Evolutionary conservation across 805 yeast genomes (phyloP), one percentile per base, ranked within the genome.

Genomic region (Saturnispora besseyi): DNA sequence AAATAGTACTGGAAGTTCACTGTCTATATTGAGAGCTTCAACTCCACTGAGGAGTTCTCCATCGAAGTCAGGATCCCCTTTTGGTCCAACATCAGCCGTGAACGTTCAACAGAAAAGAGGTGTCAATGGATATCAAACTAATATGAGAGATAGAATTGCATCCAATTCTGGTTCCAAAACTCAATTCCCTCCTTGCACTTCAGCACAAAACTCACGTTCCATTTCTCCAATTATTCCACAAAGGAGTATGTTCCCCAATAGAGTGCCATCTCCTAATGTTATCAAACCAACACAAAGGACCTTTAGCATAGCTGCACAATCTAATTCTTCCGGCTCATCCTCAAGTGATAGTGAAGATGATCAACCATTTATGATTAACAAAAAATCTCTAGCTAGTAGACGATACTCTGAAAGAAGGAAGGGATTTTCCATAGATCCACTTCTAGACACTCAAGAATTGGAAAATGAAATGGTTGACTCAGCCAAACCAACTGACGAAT

Each of bases 301-400:
- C 4, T 38, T 38, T 24, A 38, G 42, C 9, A 8, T 24, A n/a
- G 8, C 42, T 7, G 30, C 30, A 6, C 15, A 24, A 13, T 38
- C 42, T 10, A n/a, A 13, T 8, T 38, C 30, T 5, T 44, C 52
- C 3, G 48, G 34, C 10, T 48, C 51, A 13, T 40, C 45, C 3
- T 36, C 40, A 10, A 44, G 46, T 40, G 41, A 33, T 21, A 37
- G 33, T 13, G 41, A 32, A 21, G 48, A 44, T 18, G 40, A 40
- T 28, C 34, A 48, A 46, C 51, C 52, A 1, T 42, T 46, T 21
- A 46, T 49, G 45, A 47, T 49, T 8, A 43, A 46, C 9, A 49
- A 51, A 33, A 32, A 22, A 15, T 44, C 53, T 21, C 8, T 26
- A n/a, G 41, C 42, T 38, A 34, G 44, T 9, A 41, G 50, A n/a